Conservation (phyloP, 495 filamentous ascomycete species). For the Penicillium cosmopolitanum region DNA sequence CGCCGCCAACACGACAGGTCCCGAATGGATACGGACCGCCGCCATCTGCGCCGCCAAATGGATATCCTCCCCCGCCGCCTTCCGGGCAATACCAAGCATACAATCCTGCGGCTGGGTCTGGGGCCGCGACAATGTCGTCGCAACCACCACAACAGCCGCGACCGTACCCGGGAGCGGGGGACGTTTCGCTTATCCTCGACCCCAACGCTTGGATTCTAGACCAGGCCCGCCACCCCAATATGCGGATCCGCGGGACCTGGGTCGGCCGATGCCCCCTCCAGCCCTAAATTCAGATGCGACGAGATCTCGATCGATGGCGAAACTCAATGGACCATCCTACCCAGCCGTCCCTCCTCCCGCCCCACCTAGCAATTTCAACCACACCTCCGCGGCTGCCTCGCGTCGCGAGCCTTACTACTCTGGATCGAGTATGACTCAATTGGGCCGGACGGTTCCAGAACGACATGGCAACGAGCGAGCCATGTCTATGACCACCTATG, state of each 20-base stretch:
- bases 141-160: constrained; percentile 61
- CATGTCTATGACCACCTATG: constrained; percentile 93
- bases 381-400: constrained; percentile 71
- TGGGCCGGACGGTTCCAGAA: constrained; percentile 88
- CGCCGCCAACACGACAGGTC: constrained; percentile 65
- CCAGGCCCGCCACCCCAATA: constrained; percentile 62
- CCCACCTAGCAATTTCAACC: constrained; percentile 67
- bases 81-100: constrained; percentile 50
- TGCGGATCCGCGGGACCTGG: constrained; percentile 50
- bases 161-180: constrained; percentile 54
- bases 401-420: constrained; percentile 73
- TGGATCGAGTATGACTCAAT: constrained; percentile 73
- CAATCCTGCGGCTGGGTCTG: constrained; percentile 46
- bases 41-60: constrained; percentile 40
- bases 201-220: constrained; percentile 71
- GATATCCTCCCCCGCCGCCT: constrained; percentile 39
- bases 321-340: constrained; percentile 65
- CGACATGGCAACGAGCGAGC: constrained; percentile 82
- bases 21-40: constrained; percentile 53
- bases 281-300: constrained; percentile 77
- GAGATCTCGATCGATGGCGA: constrained; percentile 84
- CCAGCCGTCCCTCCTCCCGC: constrained; percentile 38
- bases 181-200: constrained; percentile 65
- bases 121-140: constrained; percentile 51
- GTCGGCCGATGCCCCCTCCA: constrained; percentile 59